Evolutionary conservation across 352 stramenopile species (phyloP), one percentile per base, ranked within the genome.

Genomic region (Globisporangium irregulare): DNA sequence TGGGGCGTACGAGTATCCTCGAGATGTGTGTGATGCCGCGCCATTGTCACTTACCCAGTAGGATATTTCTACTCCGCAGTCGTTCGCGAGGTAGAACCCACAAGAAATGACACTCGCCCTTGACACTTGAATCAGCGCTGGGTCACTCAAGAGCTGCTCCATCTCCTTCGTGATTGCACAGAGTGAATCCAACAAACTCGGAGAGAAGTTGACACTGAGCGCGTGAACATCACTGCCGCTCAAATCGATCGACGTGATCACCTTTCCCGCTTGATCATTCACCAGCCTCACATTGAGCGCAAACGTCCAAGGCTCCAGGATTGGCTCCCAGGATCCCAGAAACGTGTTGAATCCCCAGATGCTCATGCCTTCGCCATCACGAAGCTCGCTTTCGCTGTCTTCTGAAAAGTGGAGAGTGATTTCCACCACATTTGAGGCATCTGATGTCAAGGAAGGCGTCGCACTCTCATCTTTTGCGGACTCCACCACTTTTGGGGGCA

Each of bases 231-330:
- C 76, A 32, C 83, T 90, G 4, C 86, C 86, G 10, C 62, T 69
- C 27, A 93, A 73, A 24, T 81, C 71, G 12, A 90, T 66, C 1
- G 79, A 89, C 20, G 79, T 86, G 0, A 79, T 75, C 10, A 84
- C 73, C n/a, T 83, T 84, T 7, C 82, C 84, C 1, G 60, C 74
- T 51, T 79, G 63, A 62, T 87, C 72, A 6, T 76, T 74, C 50
- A 73, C 67, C 3, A 86, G 56, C 10, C 61, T 71, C 0, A 86
- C 56, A 1, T 50, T 70, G 18, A 91, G 62, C 50, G 72, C 76
- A 46, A 92, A 95, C 50, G 84, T 89, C 82, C 84, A 94, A 2
- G 88, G 86, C 54, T 94, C 85, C 12, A 93, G 63, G 18, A 92
- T 82, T 1, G 87, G 88, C 59, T 95, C 88, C 86, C 83, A 94